Base-by-base conservation (phyloP, 192 early-diverging fungal genomes). In the Obelidium mucronatum region DNA sequence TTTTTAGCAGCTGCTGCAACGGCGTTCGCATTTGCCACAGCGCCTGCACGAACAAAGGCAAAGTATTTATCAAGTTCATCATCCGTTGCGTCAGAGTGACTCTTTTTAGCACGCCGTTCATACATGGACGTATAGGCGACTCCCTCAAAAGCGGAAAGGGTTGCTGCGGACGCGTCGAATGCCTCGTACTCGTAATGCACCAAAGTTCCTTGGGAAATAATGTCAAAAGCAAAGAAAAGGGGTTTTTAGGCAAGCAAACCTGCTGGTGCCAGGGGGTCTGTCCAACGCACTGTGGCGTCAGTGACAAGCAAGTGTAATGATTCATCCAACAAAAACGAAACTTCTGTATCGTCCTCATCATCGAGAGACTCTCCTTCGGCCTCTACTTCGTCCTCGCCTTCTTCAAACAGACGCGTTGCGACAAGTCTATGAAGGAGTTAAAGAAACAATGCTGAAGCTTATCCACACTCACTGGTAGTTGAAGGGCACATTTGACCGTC, bases 371-470 rank as follows among this genome's bases (percentile, higher is more conserved):
- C 82, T 1, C 82, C 86, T 6, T 89, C 89, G 52, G 86, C 78
- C 40, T 83, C 82, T 3, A 90, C 80, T 6, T 89, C 85, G 30
- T 86, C 90, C 68, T 93, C 93, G 40, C 91, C 94, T 63, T 95
- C 93, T 11, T 93, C 92, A 70, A 90, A 90, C 8, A 91, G 79
- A 34, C 94, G 89, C 58, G 83, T 87, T n/a, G 91, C 85, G 1
- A 94, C 86, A n/a, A 97, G 80, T 36, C 36, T 13, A 37, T n/a
- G 13, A 30, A 2, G 31, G 31, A 30, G 36, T 22, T 17, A 39
- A 39, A n/a, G n/a, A n/a, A n/a, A n/a, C n/a, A n/a, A n/a, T n/a
- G n/a, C n/a, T n/a, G n/a, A n/a, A n/a, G n/a, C n/a, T n/a, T n/a
- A n/a, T n/a, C n/a, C n/a, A 51, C 11, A 51, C 66, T 35, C 24